Base-by-base conservation (phyloP, 2,329 filamentous ascomycete genomes). In the Blastomyces gilchristii region DNA sequence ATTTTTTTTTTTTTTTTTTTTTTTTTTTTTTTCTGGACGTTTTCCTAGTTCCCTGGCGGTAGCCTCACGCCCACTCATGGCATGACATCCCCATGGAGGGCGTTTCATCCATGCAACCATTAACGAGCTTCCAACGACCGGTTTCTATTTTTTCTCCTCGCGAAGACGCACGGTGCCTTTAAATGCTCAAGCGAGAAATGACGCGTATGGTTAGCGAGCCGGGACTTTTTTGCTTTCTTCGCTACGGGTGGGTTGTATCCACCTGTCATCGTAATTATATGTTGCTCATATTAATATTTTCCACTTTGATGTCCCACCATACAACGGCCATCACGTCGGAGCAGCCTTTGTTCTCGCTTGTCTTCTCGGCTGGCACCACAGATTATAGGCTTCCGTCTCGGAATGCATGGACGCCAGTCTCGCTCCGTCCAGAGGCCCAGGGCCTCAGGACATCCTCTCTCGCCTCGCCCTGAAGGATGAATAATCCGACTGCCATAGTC, bases 281-380 rank as follows among this genome's bases (percentile, higher is more conserved):
- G n/a, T 41, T 22, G 22, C n/a, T 49, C 34, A n/a, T 37, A 56
- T n/a, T 37, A 31, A 0, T 31, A 37, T 12, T 56, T 56, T 41
- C 53, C 34, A 22, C 34, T 12, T 56, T 14, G 50, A 53, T 34
- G 25, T 22, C 50, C 28, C 12, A 14, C 12, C 50, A 52, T 16
- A 34, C 31, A 39, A 56, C 18, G 28, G 28, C 28, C 22, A 16
- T 43, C 37, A 28, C 43, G n/a, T 28, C 28, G 11, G 54, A 28
- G 41, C 11, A 22, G 14, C 54, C 53, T 56, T 37, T 43, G 54
- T 43, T 58, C 37, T 58, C 54, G 54, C 54, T 58, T 58, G 54
- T 58, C 54, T 43, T 37, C 54, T 58, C 54, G 37, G 54, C 28
- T 58, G 54, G 22, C 37, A 43, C 37, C 37, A 22, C 54, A 58